These are phyloP conservation scores for Globisporangium lucens DNA, from an alignment of 352 stramenopile genomes.

Conservation along the genomic window DNA sequence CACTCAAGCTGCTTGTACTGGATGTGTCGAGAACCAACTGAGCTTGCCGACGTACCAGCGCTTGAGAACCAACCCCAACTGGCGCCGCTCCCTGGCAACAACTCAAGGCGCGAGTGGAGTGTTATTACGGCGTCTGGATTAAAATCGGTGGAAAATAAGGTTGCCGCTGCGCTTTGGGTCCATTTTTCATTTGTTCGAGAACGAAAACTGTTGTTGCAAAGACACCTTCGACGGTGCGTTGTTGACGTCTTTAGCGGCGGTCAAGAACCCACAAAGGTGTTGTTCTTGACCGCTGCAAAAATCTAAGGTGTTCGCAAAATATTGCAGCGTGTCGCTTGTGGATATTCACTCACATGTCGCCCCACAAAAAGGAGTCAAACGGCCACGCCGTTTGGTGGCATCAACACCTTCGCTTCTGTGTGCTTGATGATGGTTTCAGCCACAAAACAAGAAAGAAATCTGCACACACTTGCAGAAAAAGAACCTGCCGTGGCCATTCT, in stretches of 20 bases:
- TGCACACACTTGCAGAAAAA: neutral
- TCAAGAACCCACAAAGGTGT: neutral
- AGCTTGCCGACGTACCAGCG: no score
- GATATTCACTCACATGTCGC: neutral
- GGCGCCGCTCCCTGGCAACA: no score
- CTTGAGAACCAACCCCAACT: no score
- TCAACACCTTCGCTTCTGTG: neutral
- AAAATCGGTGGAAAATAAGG: neutral
- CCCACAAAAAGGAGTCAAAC: neutral
- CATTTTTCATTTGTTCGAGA: neutral
- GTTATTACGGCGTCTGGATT: neutral
- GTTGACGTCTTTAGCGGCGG: neutral
- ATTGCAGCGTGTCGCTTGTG: neutral
- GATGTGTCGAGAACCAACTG: neutral
- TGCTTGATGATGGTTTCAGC: neutral
- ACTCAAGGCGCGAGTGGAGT: no score
- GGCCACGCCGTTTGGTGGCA: no score
- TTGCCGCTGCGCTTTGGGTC: neutral
- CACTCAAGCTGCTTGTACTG: neutral
- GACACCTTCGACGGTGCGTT: neutral
- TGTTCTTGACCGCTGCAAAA: no score
- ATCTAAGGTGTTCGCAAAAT: neutral
- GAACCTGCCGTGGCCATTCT: neutral
- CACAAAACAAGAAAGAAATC: neutral
- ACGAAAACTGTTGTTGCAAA: neutral